Percentiles rank a stretch among this genome's conserved stretches.
phyloP scores from a whole-genome alignment of 768 basidiomycete species.

The Kwoniella newhampshirensis region DNA sequence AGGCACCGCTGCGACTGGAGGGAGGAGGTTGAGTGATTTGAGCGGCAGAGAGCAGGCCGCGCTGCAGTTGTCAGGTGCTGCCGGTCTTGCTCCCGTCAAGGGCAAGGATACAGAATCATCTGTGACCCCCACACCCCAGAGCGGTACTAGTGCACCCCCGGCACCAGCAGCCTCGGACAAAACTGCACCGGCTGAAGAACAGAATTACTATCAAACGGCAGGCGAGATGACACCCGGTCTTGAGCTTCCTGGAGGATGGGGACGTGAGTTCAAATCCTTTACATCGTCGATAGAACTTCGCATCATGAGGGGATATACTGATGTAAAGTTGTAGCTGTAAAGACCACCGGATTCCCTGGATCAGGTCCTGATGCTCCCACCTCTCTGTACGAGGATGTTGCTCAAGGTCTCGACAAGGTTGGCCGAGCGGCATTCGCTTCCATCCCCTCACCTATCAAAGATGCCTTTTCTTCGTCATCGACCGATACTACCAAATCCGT shows the following conservation, averaged over 20 bases:
- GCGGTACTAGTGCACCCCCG: too few relatives aligned
- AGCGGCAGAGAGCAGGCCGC: slow-evolving; percentile 50
- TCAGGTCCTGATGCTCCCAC: slow-evolving; percentile 30
- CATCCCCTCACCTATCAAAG: slow-evolving; percentile 38
- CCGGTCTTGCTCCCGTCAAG: not conserved
- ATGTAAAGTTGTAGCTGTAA: slow-evolving; percentile 15
- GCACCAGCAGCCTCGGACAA: too few relatives aligned
- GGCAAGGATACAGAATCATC: too few relatives aligned
- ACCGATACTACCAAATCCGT: not conserved
- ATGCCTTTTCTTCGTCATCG: slow-evolving; percentile 25
- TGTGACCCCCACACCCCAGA: too few relatives aligned
- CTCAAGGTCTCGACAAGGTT: slow-evolving; percentile 33
- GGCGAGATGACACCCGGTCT: slow-evolving; percentile 34
- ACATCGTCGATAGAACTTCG: not conserved
- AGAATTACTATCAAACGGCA: not conserved
- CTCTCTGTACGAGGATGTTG: slow-evolving; percentile 44
- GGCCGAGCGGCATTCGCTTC: slow-evolving; percentile 40
- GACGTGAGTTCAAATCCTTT: slow-evolving; percentile 25
- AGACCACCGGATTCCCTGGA: slow-evolving; percentile 28
- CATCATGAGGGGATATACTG: not conserved
- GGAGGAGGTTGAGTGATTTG: slow-evolving; percentile 25
- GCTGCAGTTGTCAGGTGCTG: slow-evolving; percentile 32
- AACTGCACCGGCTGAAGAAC: not conserved
- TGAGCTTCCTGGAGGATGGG: slow-evolving; percentile 47
- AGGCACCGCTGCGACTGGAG: slow-evolving; percentile 6